Evolutionary conservation across 2,329 filamentous ascomycete genomes (phyloP), one percentile per base, ranked within the genome.

Genomic region (Didymella segeticola): DNA sequence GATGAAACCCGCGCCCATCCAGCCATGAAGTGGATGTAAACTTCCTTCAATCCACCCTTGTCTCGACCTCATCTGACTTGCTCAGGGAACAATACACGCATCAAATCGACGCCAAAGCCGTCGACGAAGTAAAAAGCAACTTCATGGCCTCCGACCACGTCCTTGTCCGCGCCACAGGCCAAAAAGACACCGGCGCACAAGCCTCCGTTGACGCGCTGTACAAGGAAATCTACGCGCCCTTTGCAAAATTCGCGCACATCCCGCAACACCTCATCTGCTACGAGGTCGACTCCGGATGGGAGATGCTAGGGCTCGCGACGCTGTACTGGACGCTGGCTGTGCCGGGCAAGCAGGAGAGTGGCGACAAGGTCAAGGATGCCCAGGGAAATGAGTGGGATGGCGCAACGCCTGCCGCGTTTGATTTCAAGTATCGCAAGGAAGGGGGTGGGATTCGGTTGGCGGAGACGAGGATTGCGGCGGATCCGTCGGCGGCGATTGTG

Each of bases 11-110:
- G 57, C n/a, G 20, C 39, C 10, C 57, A 60, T n/a, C 47, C 47
- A 41, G 45, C 34, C 27, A 57, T 60, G 57, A 53, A 57, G 15
- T 60, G 57, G 57, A 57, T 60, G 54, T 57, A 22, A 12, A 43
- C 33, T n/a, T 22, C 25, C 12, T 3, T 8, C 3, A 8, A 10
- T 3, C 19, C 8, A 5, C 11, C 29, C 7, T 25, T 10, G 19
- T 4, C 5, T 22, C 22, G n/a, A 10, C 4, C 7, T 15, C 34
- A 20, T 23, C 33, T 20, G 19, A 23, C 11, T 2, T 10, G 2
- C 27, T 5, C 15, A 60, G 57, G 53, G 57, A 60, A 27, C 12
- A 55, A 10, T 60, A 60, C 45, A 57, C 54, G 9, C 1, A 25
- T 11, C n/a, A 38, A 17, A 22, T 47, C 30, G 57, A 60, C 41